A percentile compares a stretch with the other conserved stretches of the same genome.
Evolutionary conservation across 2,329 filamentous ascomycete species (phyloP).

Genomic region (Sclerotinia borealis): DNA sequence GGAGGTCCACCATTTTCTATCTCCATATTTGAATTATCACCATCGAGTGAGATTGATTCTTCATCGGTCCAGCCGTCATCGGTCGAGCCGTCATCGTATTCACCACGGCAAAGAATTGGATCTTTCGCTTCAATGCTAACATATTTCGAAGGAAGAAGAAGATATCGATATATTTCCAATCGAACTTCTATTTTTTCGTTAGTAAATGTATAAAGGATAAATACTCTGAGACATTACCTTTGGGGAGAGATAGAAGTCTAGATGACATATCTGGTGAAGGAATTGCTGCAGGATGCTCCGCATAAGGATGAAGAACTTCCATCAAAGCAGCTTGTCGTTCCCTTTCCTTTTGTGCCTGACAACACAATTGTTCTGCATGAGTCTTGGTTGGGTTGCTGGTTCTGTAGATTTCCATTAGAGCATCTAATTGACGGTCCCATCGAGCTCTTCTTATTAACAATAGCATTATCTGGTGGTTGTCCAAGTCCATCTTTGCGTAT

Average conservation of each 20-base stretch:
- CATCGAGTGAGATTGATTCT: not conserved
- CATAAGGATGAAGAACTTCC: not conserved
- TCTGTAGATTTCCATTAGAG: too few relatives aligned
- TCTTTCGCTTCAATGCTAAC: not conserved
- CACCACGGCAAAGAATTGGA: not conserved
- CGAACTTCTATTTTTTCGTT: conserved; percentile 1
- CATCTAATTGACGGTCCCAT: too few relatives aligned
- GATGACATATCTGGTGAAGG: not conserved
- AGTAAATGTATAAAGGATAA: not conserved
- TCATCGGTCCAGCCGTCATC: conserved; percentile 3
- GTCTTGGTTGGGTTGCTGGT: too few relatives aligned
- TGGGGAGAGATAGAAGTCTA: not conserved
- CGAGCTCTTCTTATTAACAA: too few relatives aligned
- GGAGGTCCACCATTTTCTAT: not conserved
- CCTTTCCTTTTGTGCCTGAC: not conserved
- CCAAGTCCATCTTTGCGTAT: too few relatives aligned
- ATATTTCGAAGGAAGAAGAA: not conserved
- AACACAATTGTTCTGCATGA: too few relatives aligned
- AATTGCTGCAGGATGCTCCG: not conserved
- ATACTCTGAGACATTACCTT: not conserved
- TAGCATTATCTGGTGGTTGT: too few relatives aligned
- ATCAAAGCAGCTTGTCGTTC: too few relatives aligned
- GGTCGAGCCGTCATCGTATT: not conserved
- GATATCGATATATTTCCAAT: conserved; percentile 11
- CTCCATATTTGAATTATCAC: not conserved